Evolutionary conservation across 1,139 yeast genomes (phyloP).

Genomic region (Sugiyamaella pinicola): DNA sequence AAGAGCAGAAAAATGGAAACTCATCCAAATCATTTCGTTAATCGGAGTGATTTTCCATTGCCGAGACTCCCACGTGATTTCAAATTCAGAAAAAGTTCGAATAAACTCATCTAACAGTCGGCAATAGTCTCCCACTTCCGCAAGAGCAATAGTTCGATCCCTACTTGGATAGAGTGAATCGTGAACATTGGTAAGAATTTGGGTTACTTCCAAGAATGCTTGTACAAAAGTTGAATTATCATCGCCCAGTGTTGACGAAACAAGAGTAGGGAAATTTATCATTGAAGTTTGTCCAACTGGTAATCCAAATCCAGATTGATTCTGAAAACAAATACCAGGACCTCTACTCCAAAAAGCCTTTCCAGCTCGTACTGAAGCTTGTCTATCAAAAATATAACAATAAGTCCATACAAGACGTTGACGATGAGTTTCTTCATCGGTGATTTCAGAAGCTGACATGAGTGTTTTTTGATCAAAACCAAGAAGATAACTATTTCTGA

Average conservation of each 20-base stretch:
- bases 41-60: slow-evolving; percentile 31
- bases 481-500: slow-evolving; percentile 30
- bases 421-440: slow-evolving; percentile 29
- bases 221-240: slow-evolving; percentile 30
- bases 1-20: slow-evolving; percentile 30
- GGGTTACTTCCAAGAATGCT: slow-evolving; percentile 32
- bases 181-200: slow-evolving; percentile 33
- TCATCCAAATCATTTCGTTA: slow-evolving; percentile 32
- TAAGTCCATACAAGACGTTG: slow-evolving; percentile 33
- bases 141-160: slow-evolving; percentile 33
- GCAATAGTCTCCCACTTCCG: slow-evolving; percentile 31
- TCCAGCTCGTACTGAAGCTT: slow-evolving; percentile 32
- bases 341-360: slow-evolving; percentile 36
- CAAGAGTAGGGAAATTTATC: slow-evolving; percentile 32
- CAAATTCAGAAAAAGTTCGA: slow-evolving; percentile 31
- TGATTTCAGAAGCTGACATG: slow-evolving; percentile 24
- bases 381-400: slow-evolving; percentile 33
- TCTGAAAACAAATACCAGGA: slow-evolving; percentile 34
- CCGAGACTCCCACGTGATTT: slow-evolving; percentile 29
- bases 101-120: slow-evolving; percentile 33
- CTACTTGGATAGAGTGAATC: slow-evolving; percentile 33
- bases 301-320: slow-evolving; percentile 27
- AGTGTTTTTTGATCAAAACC: slow-evolving; percentile 35
- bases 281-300: slow-evolving; percentile 26
- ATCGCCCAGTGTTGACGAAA: slow-evolving; percentile 22